phyloP scores from a whole-genome alignment of 768 basidiomycete genomes.

The Holtermannia corniformis region DNA sequence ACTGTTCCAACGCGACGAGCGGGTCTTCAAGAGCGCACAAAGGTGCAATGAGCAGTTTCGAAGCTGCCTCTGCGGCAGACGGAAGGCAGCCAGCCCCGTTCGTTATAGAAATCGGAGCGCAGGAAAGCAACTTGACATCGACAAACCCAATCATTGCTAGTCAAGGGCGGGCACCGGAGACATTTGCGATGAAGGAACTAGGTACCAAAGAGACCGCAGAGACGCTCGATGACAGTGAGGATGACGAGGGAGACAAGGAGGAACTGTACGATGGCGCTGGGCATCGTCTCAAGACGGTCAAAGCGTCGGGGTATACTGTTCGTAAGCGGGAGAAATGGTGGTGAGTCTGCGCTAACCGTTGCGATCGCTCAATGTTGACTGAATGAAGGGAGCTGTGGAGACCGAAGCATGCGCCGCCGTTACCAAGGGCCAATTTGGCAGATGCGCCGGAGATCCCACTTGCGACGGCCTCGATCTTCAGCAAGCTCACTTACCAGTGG shows the following conservation, averaged over 20 bases:
- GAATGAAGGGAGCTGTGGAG: slow-evolving; percentile 46
- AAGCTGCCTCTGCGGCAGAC: too few relatives aligned
- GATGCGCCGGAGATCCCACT: slow-evolving; percentile 57
- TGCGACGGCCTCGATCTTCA: slow-evolving; percentile 51
- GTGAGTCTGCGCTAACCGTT: slow-evolving; percentile 3
- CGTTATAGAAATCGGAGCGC: too few relatives aligned
- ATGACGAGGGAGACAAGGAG: not conserved
- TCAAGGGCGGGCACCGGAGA: too few relatives aligned
- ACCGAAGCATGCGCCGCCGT: slow-evolving; percentile 53
- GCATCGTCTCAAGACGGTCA: slow-evolving; percentile 4
- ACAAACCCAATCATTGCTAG: too few relatives aligned
- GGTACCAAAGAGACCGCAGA: too few relatives aligned
- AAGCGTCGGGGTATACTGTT: slow-evolving; percentile 18
- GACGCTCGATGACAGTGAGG: not conserved
- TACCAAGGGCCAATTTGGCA: slow-evolving; percentile 51
- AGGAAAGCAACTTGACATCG: too few relatives aligned
- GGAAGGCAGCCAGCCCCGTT: too few relatives aligned
- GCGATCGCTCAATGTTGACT: not conserved
- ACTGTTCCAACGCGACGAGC: too few relatives aligned
- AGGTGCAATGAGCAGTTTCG: too few relatives aligned
- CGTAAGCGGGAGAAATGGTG: slow-evolving; percentile 23
- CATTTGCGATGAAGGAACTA: too few relatives aligned
- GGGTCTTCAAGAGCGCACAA: too few relatives aligned
- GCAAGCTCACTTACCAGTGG: slow-evolving; percentile 51
- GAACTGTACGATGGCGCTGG: not conserved